Conservation (phyloP, 2,329 filamentous ascomycete species). For the Trichoderma simmonsii region DNA sequence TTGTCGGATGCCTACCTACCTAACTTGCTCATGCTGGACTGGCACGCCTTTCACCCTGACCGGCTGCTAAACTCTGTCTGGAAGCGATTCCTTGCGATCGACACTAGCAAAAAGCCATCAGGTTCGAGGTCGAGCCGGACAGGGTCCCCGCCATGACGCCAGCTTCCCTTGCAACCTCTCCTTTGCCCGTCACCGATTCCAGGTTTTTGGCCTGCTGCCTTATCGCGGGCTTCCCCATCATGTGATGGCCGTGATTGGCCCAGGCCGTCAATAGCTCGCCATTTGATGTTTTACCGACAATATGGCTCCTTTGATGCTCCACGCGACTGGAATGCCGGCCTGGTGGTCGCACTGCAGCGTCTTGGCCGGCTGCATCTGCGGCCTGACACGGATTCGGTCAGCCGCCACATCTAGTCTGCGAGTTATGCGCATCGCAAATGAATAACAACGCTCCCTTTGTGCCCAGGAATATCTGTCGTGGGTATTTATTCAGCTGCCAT, state of each 20-base stretch:
- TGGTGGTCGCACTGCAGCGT: conserved; percentile 10
- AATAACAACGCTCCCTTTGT: neutral
- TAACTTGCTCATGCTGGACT: neutral
- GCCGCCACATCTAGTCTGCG: conserved; percentile 10
- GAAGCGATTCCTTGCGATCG: neutral
- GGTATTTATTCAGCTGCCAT: neutral
- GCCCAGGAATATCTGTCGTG: neutral
- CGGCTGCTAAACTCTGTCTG: neutral
- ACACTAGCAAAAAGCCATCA: conserved; percentile 5
- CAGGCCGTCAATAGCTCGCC: neutral
- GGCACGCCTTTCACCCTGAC: neutral
- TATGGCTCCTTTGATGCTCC: conserved; percentile 16
- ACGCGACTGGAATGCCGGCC: conserved; percentile 16
- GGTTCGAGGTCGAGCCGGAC: neutral
- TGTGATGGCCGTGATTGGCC: conserved; percentile 15
- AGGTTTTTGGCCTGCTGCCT: conserved; percentile 4
- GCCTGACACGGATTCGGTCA: conserved; percentile 18
- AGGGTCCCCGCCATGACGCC: conserved; percentile 11
- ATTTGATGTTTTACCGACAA: conserved; percentile 15
- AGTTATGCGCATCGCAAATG: neutral
- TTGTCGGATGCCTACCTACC: neutral
- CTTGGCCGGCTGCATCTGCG: conserved; percentile 16
- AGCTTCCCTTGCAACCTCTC: neutral
- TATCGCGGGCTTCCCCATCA: neutral
- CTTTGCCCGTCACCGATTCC: neutral